Evolutionary conservation across 2,329 filamentous ascomycete species (phyloP).

Genomic region (Cordyceps militaris): DNA sequence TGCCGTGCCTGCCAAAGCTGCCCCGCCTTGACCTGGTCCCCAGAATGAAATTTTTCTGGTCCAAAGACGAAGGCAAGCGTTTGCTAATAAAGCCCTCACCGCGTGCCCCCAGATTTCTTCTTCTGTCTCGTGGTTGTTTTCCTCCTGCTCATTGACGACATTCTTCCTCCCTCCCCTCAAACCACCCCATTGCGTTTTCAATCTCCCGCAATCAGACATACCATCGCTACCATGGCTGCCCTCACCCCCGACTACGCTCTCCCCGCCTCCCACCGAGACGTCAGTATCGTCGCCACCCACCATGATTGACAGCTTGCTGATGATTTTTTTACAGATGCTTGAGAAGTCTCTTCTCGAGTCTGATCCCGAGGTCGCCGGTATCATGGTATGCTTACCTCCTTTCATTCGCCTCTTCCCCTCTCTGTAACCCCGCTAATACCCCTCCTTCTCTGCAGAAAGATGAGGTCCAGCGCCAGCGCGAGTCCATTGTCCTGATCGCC

Average conservation of each 20-base stretch:
- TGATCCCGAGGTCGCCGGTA: conserved; percentile 89
- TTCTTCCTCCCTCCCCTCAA: conserved; percentile 4
- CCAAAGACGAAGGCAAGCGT: conserved; percentile 4
- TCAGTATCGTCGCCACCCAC: conserved; percentile 24
- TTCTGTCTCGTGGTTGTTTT: background rate
- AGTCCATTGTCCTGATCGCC: conserved; percentile 97
- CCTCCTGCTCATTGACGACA: background rate
- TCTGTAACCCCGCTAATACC: conserved; percentile 23
- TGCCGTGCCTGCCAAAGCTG: background rate
- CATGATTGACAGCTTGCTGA: conserved; percentile 14
- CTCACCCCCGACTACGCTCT: conserved; percentile 43
- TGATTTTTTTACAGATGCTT: conserved; percentile 62
- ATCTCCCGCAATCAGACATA: background rate
- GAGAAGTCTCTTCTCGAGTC: conserved; percentile 88
- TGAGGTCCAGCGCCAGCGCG: conserved; percentile 92
- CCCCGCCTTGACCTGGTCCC: conserved; percentile 6
- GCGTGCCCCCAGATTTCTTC: conserved; percentile 4
- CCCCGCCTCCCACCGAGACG: conserved; percentile 48
- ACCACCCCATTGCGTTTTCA: background rate
- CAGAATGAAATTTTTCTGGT: conserved; percentile 4
- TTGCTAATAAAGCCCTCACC: conserved; percentile 13
- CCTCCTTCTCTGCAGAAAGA: conserved; percentile 53
- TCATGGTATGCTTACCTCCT: conserved; percentile 65
- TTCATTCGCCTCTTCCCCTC: background rate
- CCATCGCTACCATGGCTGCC: conserved; percentile 32